Evolutionary conservation across 768 basidiomycete species (phyloP).

Genomic region (Daedalea quercina): DNA sequence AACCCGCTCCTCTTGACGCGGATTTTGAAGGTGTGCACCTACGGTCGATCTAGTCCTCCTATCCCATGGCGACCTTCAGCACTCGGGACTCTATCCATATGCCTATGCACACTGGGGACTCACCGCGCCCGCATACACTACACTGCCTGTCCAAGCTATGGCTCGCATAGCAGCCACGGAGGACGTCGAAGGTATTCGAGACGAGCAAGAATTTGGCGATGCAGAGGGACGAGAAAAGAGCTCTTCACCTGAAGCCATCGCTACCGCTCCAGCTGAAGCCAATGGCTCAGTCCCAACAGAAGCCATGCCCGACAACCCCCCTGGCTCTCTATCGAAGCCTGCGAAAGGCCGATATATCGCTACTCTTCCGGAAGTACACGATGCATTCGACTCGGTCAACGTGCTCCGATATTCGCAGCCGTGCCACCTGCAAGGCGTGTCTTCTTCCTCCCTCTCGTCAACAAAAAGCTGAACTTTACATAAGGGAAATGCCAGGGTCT

Average conservation of each 20-base stretch:
- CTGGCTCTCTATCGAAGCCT: constrained; percentile 11
- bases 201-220: constrained; percentile 65
- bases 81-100: constrained; percentile 90
- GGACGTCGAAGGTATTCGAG: constrained; percentile 76
- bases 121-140: constrained; percentile 87
- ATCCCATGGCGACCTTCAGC: constrained; percentile 87
- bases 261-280: constrained; percentile 12
- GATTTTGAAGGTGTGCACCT: constrained; percentile 56
- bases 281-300: too few relatives aligned
- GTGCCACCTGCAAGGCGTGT: constrained; percentile 84
- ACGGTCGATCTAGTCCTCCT: constrained; percentile 85
- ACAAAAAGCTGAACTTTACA: not conserved
- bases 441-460: not conserved
- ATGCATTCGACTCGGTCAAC: constrained; percentile 88
- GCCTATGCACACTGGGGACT: constrained; percentile 85
- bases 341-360: constrained; percentile 58
- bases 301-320: constrained; percentile 21
- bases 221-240: constrained; percentile 14
- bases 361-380: constrained; percentile 79
- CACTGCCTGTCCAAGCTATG: constrained; percentile 93
- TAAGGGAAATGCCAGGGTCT: constrained; percentile 83
- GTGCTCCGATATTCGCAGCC: constrained; percentile 94
- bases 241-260: not conserved
- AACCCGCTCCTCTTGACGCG: not conserved
- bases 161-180: constrained; percentile 87